Conservation (phyloP, 2,329 filamentous ascomycete genomes). For the Paecilomyces sp. region DNA sequence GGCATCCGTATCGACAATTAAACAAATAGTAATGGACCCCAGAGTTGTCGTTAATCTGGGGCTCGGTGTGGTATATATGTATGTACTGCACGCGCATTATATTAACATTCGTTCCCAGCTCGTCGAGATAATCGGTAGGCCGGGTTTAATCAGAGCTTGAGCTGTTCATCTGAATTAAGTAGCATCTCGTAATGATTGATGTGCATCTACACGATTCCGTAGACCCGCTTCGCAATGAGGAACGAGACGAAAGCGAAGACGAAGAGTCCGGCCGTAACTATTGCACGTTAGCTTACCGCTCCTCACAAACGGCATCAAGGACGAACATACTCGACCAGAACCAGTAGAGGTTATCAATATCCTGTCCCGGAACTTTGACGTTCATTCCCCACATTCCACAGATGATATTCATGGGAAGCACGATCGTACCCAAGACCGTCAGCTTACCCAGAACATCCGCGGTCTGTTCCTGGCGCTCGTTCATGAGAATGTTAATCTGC, state of each 20-base stretch:
- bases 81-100: background rate
- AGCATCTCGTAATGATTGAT: background rate
- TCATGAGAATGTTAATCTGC: slow-evolving; percentile 98
- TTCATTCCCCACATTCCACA: slow-evolving; percentile 99
- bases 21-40: background rate
- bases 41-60: background rate
- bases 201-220: slow-evolving; percentile 59
- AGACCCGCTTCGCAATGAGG: slow-evolving; percentile 74
- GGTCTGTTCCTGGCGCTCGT: slow-evolving; percentile 92
- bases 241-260: slow-evolving; percentile 76
- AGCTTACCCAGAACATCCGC: slow-evolving; percentile 91
- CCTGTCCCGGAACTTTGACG: slow-evolving; percentile 88
- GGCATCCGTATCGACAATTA: background rate
- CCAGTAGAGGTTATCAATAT: slow-evolving; percentile 69
- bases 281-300: background rate
- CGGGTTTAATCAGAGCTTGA: background rate
- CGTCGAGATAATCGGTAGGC: background rate
- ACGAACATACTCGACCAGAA: slow-evolving; percentile 52
- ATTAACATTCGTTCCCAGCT: background rate
- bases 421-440: slow-evolving; percentile 92
- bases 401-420: slow-evolving; percentile 97
- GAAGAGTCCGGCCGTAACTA: slow-evolving; percentile 64
- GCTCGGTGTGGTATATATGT: background rate
- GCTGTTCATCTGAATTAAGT: background rate
- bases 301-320: slow-evolving; percentile 2